These are phyloP conservation scores for Zygosaccharomyces bisporus DNA, from an alignment of 805 yeast species.

Conservation along the genomic window DNA sequence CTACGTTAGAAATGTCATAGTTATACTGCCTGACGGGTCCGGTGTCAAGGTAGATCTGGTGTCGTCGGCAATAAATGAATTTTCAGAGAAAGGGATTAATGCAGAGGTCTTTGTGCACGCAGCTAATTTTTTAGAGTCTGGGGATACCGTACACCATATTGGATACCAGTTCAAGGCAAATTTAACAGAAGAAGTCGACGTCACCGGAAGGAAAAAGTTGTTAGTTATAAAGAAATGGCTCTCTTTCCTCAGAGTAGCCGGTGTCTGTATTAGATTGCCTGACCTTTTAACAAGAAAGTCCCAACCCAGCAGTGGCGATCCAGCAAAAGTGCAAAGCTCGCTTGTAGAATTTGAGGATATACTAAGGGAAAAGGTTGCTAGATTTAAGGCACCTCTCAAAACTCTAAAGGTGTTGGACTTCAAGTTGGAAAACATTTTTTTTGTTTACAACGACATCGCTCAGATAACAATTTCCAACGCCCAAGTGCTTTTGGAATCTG, in stretches of 20 bases:
- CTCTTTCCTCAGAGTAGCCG: conserved; percentile 21
- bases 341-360: conserved; percentile 4
- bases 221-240: conserved; percentile 21
- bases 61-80: conserved; percentile 19
- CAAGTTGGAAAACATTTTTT: conserved; percentile 30
- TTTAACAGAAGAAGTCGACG: conserved; percentile 5
- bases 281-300: conserved; percentile 3
- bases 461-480: conserved; percentile 28
- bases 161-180: conserved; percentile 19
- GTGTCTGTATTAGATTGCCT: conserved; percentile 16
- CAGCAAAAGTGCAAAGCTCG: not conserved
- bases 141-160: conserved; percentile 20
- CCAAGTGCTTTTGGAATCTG: conserved; percentile 26
- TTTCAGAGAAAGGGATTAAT: conserved; percentile 14
- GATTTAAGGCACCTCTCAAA: conserved; percentile 11
- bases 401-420: conserved; percentile 28
- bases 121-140: conserved; percentile 11
- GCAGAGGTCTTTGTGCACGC: conserved; percentile 25
- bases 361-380: not conserved
- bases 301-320: not conserved
- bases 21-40: conserved; percentile 12
- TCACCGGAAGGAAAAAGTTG: conserved; percentile 4
- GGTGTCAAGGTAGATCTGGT: conserved; percentile 16
- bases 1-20: conserved; percentile 13
- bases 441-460: conserved; percentile 17